Evolutionary conservation across 2,329 filamentous ascomycete genomes (phyloP), one percentile per base, ranked within the genome.

Genomic region (Apiospora saccharicola): DNA sequence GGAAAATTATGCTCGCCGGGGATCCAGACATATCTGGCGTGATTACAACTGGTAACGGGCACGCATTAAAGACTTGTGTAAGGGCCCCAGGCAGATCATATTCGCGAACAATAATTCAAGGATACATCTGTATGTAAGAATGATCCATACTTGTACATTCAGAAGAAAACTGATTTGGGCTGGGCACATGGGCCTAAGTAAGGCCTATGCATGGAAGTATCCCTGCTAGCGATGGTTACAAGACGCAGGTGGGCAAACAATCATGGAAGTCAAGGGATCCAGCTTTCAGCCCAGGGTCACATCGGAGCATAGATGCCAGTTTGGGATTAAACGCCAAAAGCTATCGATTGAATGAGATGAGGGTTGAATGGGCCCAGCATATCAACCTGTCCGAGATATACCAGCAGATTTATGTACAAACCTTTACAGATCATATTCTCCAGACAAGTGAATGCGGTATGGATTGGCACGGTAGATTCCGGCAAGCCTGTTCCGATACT

Each of bases 271-370:
- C 64, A 64, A 71, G 46, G 68, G 70, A 44, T 46, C 46, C 53
- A 61, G 41, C 41, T 67, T 41, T 68, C 34, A 47, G 67, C 47
- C 47, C 37, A 71, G 47, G 68, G 26, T 67, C 26, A 68, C 71
- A 69, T 70, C 71, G 71, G 71, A 43, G 71, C 71, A 68, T 67
- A 41, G 24, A 67, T 70, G 34, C 71, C 71, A 41, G 30, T 64
- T 70, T 72, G 51, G 71, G 71, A n/a, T 67, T 72, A 72, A 72
- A 67, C 57, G 24, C 57, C 14, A 64, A 64, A 64, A 64, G 57
- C 57, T 64, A 64, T 64, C 34, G 30, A 64, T 64, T 64, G 53
- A 47, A 47, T 47, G 46, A 64, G 41, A 47, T 47, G 46, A 64
- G 41, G 37, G 57, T 22, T 37, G 53, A n/a, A 64, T n/a, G 57